phyloP scores from a whole-genome alignment of 805 yeast species.

The Komagataella kurtzmanii region DNA sequence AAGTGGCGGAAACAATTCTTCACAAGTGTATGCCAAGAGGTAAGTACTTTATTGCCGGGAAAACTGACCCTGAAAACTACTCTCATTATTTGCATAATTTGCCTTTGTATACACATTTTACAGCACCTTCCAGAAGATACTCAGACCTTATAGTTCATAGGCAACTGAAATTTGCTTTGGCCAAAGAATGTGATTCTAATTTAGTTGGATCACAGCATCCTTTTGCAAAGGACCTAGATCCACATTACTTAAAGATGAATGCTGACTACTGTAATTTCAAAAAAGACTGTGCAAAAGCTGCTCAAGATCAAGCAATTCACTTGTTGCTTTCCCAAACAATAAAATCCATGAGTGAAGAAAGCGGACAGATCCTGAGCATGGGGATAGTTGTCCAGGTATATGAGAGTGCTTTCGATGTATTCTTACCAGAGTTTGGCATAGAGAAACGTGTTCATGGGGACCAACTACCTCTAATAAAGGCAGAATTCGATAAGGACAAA shows the following conservation, averaged over 20 bases:
- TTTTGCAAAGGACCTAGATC: constrained; percentile 41
- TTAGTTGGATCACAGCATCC: not conserved
- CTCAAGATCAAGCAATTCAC: constrained; percentile 93
- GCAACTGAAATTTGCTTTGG: constrained; percentile 63
- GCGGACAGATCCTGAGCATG: constrained; percentile 75
- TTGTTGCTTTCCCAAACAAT: constrained; percentile 73
- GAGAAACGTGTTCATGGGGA: constrained; percentile 97
- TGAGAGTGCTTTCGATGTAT: constrained; percentile 91
- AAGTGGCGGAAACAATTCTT: constrained; percentile 66
- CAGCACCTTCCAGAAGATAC: constrained; percentile 85
- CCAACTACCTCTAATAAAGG: constrained; percentile 83
- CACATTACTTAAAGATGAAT: constrained; percentile 47
- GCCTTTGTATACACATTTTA: constrained; percentile 86
- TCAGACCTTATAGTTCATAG: constrained; percentile 89
- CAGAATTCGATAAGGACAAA: constrained; percentile 68
- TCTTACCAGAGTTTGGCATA: constrained; percentile 85
- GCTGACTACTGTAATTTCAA: constrained; percentile 93
- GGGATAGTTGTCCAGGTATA: constrained; percentile 87
- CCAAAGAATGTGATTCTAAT: constrained; percentile 20
- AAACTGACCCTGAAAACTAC: constrained; percentile 62
- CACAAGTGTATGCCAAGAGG: constrained; percentile 78
- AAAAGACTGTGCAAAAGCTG: constrained; percentile 84
- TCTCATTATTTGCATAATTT: constrained; percentile 73
- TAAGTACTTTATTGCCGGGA: constrained; percentile 80
- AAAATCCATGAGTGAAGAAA: constrained; percentile 51